Evolutionary conservation across 2,329 filamentous ascomycete genomes (phyloP).

Genomic region (Talaromyces sp.): DNA sequence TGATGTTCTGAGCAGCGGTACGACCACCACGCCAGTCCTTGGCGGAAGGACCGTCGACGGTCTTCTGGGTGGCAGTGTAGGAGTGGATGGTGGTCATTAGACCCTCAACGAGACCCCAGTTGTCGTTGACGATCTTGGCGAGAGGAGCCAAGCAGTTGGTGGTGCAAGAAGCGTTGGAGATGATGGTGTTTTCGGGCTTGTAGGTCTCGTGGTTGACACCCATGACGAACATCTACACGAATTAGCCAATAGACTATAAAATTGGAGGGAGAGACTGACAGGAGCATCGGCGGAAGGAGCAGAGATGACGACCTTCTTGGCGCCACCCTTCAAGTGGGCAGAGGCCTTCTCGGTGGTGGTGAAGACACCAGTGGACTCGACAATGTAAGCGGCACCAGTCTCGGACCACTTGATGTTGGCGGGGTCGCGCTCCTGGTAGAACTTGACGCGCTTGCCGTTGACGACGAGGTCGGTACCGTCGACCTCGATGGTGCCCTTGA

Average conservation of each 20-base stretch:
- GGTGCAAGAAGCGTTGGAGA: slow-evolving; percentile 99
- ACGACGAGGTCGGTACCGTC: slow-evolving; percentile 72
- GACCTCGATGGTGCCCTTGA: slow-evolving; percentile 86
- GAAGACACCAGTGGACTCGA: slow-evolving; percentile 99
- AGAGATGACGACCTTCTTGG: slow-evolving; percentile 89
- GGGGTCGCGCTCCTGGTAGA: slow-evolving; percentile 92
- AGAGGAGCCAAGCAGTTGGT: slow-evolving; percentile 99
- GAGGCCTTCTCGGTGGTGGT: slow-evolving; percentile 96
- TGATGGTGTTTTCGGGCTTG: slow-evolving; percentile 84
- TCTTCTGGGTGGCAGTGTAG: slow-evolving; percentile 99
- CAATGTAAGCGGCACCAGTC: slow-evolving; percentile 86
- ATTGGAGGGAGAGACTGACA: slow-evolving; percentile 22
- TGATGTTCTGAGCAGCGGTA: slow-evolving; percentile 99
- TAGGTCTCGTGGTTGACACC: slow-evolving; percentile 96
- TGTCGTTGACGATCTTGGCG: slow-evolving; percentile 99
- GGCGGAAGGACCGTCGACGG: slow-evolving; percentile 91
- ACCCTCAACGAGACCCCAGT: slow-evolving; percentile 96
- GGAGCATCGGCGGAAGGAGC: slow-evolving; percentile 71
- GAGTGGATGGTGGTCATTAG: slow-evolving; percentile 99
- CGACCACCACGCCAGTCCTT: slow-evolving; percentile 99
- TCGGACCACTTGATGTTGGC: slow-evolving; percentile 84
- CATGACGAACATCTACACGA: slow-evolving; percentile 85
- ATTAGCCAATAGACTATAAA: neutral
- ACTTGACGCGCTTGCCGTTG: slow-evolving; percentile 92
- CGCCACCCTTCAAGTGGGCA: slow-evolving; percentile 91